Evolutionary conservation across 2,329 filamentous ascomycete species (phyloP).

Genomic region (Dactylellina parvicollis): DNA sequence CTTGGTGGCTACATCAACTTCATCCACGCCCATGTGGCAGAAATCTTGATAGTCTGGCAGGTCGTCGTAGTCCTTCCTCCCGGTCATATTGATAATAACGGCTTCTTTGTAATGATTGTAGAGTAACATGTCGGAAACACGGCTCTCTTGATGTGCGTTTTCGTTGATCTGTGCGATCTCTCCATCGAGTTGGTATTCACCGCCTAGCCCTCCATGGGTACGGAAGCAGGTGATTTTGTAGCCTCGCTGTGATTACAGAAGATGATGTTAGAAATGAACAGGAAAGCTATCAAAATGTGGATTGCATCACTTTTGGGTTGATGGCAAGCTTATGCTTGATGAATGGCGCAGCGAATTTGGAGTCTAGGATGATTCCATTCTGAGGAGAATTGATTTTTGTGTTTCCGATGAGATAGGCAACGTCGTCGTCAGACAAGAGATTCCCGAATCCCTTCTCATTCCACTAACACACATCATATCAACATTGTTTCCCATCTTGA

Average conservation of each 20-base stretch:
- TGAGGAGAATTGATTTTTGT: slow-evolving; percentile 29
- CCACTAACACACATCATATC: slow-evolving; percentile 4
- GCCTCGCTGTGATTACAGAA: not conserved
- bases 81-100: slow-evolving; percentile 32
- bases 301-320: slow-evolving; percentile 15
- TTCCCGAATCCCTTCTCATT: not conserved
- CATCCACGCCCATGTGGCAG: not conserved
- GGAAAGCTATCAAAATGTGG: not conserved
- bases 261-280: not conserved
- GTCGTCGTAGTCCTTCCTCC: not conserved
- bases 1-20: not conserved
- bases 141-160: not conserved
- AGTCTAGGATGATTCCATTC: slow-evolving; percentile 25
- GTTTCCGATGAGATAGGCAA: slow-evolving; percentile 12
- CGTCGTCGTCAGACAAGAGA: slow-evolving; percentile 8
- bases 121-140: slow-evolving; percentile 26
- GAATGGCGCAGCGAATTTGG: not conserved
- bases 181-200: not conserved
- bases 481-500: not conserved
- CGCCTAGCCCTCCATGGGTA: not conserved
- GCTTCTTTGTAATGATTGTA: slow-evolving; percentile 37
- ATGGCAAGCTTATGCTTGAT: slow-evolving; percentile 23
- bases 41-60: slow-evolving; percentile 7
- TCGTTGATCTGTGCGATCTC: not conserved
- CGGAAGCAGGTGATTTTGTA: slow-evolving; percentile 30